Base-by-base conservation (phyloP, 2,329 filamentous ascomycete genomes). In the Aspergillus tubingensis region DNA sequence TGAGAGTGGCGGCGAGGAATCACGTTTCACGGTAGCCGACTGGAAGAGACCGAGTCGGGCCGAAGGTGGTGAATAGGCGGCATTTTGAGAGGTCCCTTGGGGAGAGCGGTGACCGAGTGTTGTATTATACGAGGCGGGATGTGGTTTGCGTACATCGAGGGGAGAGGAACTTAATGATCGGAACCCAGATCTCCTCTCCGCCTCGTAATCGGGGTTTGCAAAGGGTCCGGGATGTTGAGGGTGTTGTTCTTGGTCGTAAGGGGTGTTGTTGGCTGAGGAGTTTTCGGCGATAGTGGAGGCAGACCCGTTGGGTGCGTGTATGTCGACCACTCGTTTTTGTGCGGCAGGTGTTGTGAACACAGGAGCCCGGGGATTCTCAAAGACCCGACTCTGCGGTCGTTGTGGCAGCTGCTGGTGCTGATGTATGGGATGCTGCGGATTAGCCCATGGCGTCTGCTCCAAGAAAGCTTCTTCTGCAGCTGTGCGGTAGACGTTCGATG, bases 391-490 rank as follows among this genome's bases (percentile, higher is more conserved):
- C 50, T 72, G 74, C 3, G 71, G 70, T 43, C 76, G 68, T 57
- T 72, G 69, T 25, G 72, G 76, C 43, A 79, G 76, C 44, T 78
- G 74, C 56, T 79, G 73, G 63, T 79, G 73, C 62, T 85, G 83
- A 71, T 91, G 88, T 8, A 87, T 84, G 6, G 89, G 88, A 72
- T 92, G 89, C 67, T 94, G 91, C 17, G 92, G 91, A 72, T 96
- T 96, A 38, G 92, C 92, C 93, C 93, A 97, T 1, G 92, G 90
- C 5, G 91, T 96, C 67, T 94, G 89, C 70, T 96, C 91, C 58
- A 96, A 84, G 68, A 95, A 96, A 65, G 94, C 90, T 74, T 96
- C 91, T 68, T 91, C 91, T 23, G 91, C 91, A 41, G 89, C 79
- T 25, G 85, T 69, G 43, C 72, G 73, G 64, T 72, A 69, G 25